Conservation (phyloP, 2,329 filamentous ascomycete genomes). For the Pseudogymnoascus sp. region DNA sequence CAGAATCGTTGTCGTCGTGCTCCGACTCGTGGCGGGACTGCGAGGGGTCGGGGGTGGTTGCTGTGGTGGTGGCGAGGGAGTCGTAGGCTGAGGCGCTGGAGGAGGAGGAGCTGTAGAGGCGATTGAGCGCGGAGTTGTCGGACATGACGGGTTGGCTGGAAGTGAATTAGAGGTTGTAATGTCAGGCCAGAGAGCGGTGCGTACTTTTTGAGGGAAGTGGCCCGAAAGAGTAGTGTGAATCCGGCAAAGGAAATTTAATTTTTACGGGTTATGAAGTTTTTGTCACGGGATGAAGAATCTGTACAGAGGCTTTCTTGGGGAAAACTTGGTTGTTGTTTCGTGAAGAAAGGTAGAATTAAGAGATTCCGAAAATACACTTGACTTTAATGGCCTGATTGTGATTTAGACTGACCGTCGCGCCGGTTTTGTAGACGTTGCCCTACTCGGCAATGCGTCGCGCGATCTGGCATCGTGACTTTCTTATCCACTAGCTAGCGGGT, state of each 20-base stretch:
- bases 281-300: neutral
- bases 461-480: slow-evolving; percentile 2
- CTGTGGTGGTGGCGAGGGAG: neutral
- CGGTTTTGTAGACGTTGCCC: slow-evolving; percentile 4
- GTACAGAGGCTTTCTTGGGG: neutral
- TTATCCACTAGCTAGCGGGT: slow-evolving; percentile 9
- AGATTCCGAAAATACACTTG: neutral
- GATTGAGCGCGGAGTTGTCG: neutral
- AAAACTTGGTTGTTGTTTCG: neutral
- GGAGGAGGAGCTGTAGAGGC: neutral
- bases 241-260: neutral
- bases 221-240: neutral
- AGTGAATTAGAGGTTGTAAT: neutral
- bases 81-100: neutral
- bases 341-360: neutral
- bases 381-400: neutral
- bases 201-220: neutral
- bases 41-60: neutral
- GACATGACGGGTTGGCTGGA: slow-evolving; percentile 1
- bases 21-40: neutral
- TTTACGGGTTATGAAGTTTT: neutral
- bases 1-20: neutral
- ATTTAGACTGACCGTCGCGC: neutral
- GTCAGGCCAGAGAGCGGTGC: neutral
- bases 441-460: slow-evolving; percentile 8